These are phyloP conservation scores for Microcyclospora tardicrescens DNA, from an alignment of 2,329 filamentous ascomycete genomes.

Conservation along the genomic window DNA sequence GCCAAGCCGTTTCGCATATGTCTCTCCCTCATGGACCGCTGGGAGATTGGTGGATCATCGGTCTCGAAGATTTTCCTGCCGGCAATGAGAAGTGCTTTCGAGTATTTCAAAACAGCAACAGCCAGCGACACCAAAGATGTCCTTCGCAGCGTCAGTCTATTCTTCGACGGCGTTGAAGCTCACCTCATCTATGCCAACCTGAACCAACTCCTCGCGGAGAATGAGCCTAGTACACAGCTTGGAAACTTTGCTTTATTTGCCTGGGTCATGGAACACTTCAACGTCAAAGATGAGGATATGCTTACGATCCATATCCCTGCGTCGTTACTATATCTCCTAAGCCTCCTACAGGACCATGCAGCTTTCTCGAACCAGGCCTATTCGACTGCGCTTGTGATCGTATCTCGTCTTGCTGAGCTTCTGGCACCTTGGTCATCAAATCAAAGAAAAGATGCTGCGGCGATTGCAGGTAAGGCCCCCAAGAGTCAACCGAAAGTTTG, in stretches of 20 bases:
- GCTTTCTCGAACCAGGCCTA: not conserved
- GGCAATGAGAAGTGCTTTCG: conserved; percentile 64
- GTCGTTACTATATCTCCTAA: conserved; percentile 34
- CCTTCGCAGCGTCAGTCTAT: conserved; percentile 80
- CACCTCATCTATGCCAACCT: conserved; percentile 60
- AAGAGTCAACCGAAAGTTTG: not conserved
- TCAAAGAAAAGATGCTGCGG: not conserved
- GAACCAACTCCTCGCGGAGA: conserved; percentile 28
- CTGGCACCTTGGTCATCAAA: conserved; percentile 6
- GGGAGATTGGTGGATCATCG: conserved; percentile 87
- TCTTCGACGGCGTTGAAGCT: conserved; percentile 95
- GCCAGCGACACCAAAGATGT: conserved; percentile 72
- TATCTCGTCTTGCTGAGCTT: conserved; percentile 2
- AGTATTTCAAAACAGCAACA: conserved; percentile 55
- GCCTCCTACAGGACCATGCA: conserved; percentile 2
- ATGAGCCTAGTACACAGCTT: not conserved
- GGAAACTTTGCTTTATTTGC: conserved; percentile 33
- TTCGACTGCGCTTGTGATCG: not conserved
- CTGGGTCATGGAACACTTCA: conserved; percentile 81
- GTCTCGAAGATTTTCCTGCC: conserved; percentile 82
- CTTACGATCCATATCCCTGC: conserved; percentile 71
- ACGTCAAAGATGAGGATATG: conserved; percentile 94
- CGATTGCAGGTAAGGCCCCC: not conserved
- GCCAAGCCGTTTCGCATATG: conserved; percentile 83
- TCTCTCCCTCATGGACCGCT: conserved; percentile 92